Evolutionary conservation across 2,329 filamentous ascomycete species (phyloP), one percentile per base, ranked within the genome.

Genomic region (Colletotrichum cuscutae): DNA sequence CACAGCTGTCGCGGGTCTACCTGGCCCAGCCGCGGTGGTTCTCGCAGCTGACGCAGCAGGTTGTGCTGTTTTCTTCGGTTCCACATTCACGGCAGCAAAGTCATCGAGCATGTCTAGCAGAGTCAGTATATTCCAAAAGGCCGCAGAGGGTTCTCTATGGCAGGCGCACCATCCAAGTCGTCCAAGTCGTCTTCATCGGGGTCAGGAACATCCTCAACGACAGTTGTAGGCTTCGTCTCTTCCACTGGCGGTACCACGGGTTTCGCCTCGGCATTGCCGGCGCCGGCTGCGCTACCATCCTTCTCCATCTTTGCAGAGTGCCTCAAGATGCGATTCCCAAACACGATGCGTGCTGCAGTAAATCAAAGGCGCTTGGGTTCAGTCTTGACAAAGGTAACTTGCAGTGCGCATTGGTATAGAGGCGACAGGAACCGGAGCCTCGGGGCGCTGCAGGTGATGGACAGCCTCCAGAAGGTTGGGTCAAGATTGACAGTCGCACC

Each of bases 161-260:
- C 6, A 22, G n/a, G 24, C 85, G 77, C 82, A 94, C 94, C 95
- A 83, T 99, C 97, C 57, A 99, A 86, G 79, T 98, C 97, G 79
- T 98, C 94, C 24, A 97, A 85, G 77, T 97, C 94, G 82, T 97
- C 97, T 82, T 97, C 95, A 76, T 98, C 96, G 7, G 95, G 96
- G 78, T 98, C 96, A 24, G 95, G 92, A 19, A 93, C 91, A 76
- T 93, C 89, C 26, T 88, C 89, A 26, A 81, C 77, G 19, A 79
- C 76, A 9, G 76, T 74, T 12, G 75, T 75, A n/a, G 75, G 77
- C 42, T 74, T 74, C 64, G 78, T 80, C 32, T 75, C 54, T 68
- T 74, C 77, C 32, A 74, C 65, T 35, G 75, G 35, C 60, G 76
- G 60, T 22, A 71, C 71, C 28, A 26, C 58, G 54, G 26, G 71